These are phyloP conservation scores for Fimicolochytrium jonesii DNA, from an alignment of 192 early-diverging fungal genomes.

Conservation along the genomic window DNA sequence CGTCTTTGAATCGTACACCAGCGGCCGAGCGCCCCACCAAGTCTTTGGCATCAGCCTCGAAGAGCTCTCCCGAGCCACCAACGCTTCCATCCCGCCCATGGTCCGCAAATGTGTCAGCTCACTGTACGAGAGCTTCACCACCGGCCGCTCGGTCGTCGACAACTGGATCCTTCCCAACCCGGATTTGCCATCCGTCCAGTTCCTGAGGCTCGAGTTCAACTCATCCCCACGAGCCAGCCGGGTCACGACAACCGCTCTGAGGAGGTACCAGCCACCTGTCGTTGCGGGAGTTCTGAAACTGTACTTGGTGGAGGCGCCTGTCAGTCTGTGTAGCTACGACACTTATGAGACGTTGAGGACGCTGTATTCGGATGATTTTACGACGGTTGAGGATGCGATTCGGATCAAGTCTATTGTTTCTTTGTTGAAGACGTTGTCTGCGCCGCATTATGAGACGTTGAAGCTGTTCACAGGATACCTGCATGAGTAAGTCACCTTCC, in stretches of 20 bases:
- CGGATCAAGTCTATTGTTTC: constrained; percentile 27
- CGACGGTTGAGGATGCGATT: constrained; percentile 24
- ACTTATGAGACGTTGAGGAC: constrained; percentile 28
- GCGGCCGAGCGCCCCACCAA: constrained; percentile 15
- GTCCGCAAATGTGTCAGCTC: constrained; percentile 23
- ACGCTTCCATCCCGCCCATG: constrained; percentile 24
- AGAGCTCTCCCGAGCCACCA: constrained; percentile 18
- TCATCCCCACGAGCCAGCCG: neutral
- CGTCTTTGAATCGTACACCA: constrained; percentile 20
- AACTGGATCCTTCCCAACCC: constrained; percentile 32
- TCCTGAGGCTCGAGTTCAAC: constrained; percentile 35
- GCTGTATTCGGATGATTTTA: constrained; percentile 30
- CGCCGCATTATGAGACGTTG: constrained; percentile 32
- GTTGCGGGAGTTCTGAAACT: constrained; percentile 32
- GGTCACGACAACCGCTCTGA: constrained; percentile 1
- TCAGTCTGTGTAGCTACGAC: constrained; percentile 20
- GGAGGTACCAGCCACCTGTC: constrained; percentile 16
- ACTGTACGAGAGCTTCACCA: constrained; percentile 22
- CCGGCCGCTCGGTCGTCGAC: constrained; percentile 19
- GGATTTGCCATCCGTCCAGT: constrained; percentile 35
- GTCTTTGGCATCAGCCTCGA: constrained; percentile 33
- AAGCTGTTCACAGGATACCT: constrained; percentile 27
- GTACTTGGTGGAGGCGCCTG: constrained; percentile 32
- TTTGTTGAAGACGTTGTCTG: constrained; percentile 21
- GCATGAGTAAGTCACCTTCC: constrained; percentile 18